Percentiles rank a stretch among this genome's conserved stretches.
phyloP scores from a whole-genome alignment of 108 stramenopile genomes.

The Fragilaria radians region DNA sequence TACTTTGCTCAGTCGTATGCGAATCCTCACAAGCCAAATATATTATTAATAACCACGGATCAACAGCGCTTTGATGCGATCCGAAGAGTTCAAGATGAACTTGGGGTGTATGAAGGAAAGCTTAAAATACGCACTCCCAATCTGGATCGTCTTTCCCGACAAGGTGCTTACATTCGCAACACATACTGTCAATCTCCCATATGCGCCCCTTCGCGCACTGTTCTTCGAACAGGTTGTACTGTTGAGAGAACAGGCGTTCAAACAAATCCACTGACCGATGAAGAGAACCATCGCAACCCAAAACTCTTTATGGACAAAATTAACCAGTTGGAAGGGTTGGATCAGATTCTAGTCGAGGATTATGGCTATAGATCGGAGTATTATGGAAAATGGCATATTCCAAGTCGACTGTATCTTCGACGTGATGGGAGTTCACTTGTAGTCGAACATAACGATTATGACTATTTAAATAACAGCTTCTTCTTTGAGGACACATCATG shows the following conservation, averaged over 20 bases:
- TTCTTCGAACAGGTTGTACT: conserved; percentile 22
- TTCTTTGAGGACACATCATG: not conserved
- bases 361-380: conserved; percentile 16
- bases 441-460: conserved; percentile 8
- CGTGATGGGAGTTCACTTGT: not conserved
- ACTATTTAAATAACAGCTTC: not conserved
- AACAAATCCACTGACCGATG: conserved; percentile 10
- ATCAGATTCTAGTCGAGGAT: conserved; percentile 13
- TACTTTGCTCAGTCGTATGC: too few species aligned
- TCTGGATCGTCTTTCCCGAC: conserved; percentile 10
- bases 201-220: conserved; percentile 17
- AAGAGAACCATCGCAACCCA: not conserved
- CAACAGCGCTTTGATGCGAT: conserved; percentile 23
- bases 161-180: conserved; percentile 24
- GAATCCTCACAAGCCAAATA: conserved; percentile 7
- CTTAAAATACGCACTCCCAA: conserved; percentile 18
- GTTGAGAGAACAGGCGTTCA: conserved; percentile 25
- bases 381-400: conserved; percentile 22
- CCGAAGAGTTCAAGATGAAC: conserved; percentile 13
- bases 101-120: not conserved
- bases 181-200: conserved; percentile 19
- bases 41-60: conserved; percentile 18
- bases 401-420: not conserved
- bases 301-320: not conserved
- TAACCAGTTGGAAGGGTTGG: conserved; percentile 6